A percentile compares a stretch with the other conserved stretches of the same genome.
phyloP scores from a whole-genome alignment of 495 filamentous ascomycete species.

The Penicillium diatomitis region DNA sequence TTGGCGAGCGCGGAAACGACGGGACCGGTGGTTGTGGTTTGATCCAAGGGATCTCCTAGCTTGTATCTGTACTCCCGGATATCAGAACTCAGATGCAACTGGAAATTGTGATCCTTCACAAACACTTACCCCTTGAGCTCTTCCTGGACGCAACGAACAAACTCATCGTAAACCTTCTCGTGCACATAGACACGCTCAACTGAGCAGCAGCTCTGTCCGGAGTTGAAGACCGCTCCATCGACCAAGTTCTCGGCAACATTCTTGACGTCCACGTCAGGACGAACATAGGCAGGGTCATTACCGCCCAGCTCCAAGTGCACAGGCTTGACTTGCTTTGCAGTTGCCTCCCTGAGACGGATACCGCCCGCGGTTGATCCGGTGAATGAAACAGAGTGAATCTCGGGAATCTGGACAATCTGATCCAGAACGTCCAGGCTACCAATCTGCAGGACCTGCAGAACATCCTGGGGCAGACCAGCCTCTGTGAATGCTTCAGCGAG shows the following conservation, averaged over 20 bases:
- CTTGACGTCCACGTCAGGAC: conserved; percentile 73
- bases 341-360: conserved; percentile 70
- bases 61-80: conserved; percentile 53
- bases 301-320: conserved; percentile 88
- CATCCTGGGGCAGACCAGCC: conserved; percentile 70
- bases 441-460: conserved; percentile 82
- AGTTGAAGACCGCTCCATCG: conserved; percentile 93
- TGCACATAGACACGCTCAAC: conserved; percentile 91
- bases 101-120: not conserved
- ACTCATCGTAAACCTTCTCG: conserved; percentile 70
- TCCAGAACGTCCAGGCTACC: conserved; percentile 68
- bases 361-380: conserved; percentile 87
- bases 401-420: conserved; percentile 61
- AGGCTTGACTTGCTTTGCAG: conserved; percentile 66
- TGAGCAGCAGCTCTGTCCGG: conserved; percentile 91
- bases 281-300: conserved; percentile 87
- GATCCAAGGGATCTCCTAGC: conserved; percentile 75
- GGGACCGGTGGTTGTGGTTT: conserved; percentile 74
- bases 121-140: conserved; percentile 48
- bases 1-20: conserved; percentile 69
- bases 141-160: conserved; percentile 64
- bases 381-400: conserved; percentile 74
- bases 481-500: conserved; percentile 66
- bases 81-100: not conserved
- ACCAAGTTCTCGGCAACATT: conserved; percentile 92